phyloP scores from a whole-genome alignment of 352 stramenopile species.

The Sclerospora graminicola region DNA sequence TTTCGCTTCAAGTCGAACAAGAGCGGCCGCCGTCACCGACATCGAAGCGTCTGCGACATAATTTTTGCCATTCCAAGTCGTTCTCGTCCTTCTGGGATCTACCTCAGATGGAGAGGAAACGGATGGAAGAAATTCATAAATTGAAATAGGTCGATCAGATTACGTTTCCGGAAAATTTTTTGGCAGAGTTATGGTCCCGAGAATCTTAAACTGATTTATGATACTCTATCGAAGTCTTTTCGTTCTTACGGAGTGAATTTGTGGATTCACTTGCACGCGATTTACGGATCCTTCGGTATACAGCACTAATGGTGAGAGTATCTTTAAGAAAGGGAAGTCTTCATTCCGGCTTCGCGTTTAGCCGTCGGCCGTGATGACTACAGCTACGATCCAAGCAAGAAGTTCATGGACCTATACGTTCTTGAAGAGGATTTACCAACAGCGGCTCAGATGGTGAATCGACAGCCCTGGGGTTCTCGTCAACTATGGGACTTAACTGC shows the following conservation, averaged over 20 bases:
- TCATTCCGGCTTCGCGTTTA: no score
- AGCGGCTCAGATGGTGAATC: no score
- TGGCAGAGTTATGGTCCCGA: conserved; percentile 50
- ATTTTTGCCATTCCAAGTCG: conserved; percentile 53
- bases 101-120: conserved; percentile 43
- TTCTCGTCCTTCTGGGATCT: conserved; percentile 74
- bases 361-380: no score
- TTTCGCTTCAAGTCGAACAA: conserved; percentile 19
- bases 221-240: conserved; percentile 74
- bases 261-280: conserved; percentile 49
- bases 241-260: conserved; percentile 61
- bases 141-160: conserved; percentile 58
- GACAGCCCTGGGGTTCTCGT: no score
- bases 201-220: conserved; percentile 73
- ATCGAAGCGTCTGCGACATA: conserved; percentile 59
- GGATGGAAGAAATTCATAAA: conserved; percentile 48
- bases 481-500: no score
- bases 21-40: conserved; percentile 42
- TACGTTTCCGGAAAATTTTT: conserved; percentile 42
- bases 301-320: no score
- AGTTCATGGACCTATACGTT: no score
- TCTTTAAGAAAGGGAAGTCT: no score
- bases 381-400: no score
- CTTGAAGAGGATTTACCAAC: no score
- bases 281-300: conserved; percentile 39